phyloP scores from a whole-genome alignment of 257 asterid species.

The Mentha longifolia region DNA sequence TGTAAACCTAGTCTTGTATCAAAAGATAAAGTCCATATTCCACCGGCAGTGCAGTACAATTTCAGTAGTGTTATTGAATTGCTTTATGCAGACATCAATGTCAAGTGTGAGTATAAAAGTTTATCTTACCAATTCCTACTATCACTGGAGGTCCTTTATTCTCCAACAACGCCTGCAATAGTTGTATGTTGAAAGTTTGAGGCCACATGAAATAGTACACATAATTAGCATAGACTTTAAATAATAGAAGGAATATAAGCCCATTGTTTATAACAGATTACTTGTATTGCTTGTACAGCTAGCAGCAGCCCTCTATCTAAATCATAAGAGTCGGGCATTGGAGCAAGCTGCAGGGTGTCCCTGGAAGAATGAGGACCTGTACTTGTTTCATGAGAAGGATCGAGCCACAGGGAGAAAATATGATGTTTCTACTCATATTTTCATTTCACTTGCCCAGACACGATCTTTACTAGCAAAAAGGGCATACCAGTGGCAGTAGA shows the following conservation, averaged over 20 bases:
- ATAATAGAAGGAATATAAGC: slow-evolving; percentile 24
- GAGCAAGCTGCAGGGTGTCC: slow-evolving; percentile 78
- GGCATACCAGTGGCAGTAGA: slow-evolving; percentile 56
- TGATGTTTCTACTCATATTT: slow-evolving; percentile 14
- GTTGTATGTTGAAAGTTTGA: slow-evolving; percentile 25
- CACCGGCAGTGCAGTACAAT: not conserved
- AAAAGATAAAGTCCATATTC: not conserved
- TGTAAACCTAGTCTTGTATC: not conserved
- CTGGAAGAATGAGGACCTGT: slow-evolving; percentile 85
- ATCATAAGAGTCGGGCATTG: slow-evolving; percentile 94
- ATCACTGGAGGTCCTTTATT: slow-evolving; percentile 94
- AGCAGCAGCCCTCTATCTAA: slow-evolving; percentile 97
- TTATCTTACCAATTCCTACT: slow-evolving; percentile 89
- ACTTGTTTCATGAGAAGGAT: slow-evolving; percentile 61
- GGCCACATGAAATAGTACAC: slow-evolving; percentile 24
- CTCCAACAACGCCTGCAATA: slow-evolving; percentile 88
- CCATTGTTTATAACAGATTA: slow-evolving; percentile 32
- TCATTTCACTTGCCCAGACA: slow-evolving; percentile 17
- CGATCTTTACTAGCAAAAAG: slow-evolving; percentile 32
- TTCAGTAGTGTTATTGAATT: slow-evolving; percentile 11
- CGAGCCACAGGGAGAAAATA: slow-evolving; percentile 29
- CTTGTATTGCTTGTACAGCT: slow-evolving; percentile 97
- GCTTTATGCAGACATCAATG: slow-evolving; percentile 23
- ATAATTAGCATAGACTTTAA: slow-evolving; percentile 26
- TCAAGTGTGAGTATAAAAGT: slow-evolving; percentile 25